Percentiles rank a stretch among this genome's conserved stretches.
Conservation (phyloP, 176 grass and related monocot species). For the Avena atlantica region DNA sequence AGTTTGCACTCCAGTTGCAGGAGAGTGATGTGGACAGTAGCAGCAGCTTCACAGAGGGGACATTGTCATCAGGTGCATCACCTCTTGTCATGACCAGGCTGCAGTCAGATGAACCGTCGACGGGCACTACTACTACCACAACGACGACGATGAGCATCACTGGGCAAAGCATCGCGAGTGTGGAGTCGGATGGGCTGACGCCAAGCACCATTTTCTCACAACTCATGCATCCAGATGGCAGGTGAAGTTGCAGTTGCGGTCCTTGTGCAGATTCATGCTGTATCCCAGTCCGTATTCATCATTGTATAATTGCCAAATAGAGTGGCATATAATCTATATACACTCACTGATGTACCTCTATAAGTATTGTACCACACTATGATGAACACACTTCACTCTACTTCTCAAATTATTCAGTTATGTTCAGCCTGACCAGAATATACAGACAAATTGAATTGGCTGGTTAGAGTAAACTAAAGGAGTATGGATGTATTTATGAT, state of each 20-base stretch:
- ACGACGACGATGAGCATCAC: slow-evolving; percentile 44
- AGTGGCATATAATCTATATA: background rate
- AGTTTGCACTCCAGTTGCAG: slow-evolving; percentile 76
- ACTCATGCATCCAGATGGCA: slow-evolving; percentile 69
- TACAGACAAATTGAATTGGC: slow-evolving; percentile 57
- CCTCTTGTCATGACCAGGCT: slow-evolving; percentile 18
- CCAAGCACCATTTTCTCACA: slow-evolving; percentile 70
- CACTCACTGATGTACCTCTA: background rate
- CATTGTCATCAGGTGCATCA: background rate
- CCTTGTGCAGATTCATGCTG: background rate
- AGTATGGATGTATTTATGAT: slow-evolving; percentile 54
- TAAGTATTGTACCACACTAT: slow-evolving; percentile 1
- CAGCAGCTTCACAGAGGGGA: slow-evolving; percentile 38
- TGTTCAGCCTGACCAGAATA: slow-evolving; percentile 55
- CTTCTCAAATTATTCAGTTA: background rate
- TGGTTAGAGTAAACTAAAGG: slow-evolving; percentile 47
- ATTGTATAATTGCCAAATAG: background rate
- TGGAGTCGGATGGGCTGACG: slow-evolving; percentile 53
- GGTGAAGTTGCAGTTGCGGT: slow-evolving; percentile 34
- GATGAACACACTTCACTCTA: background rate
- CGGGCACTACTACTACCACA: slow-evolving; percentile 52
- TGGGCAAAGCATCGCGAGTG: slow-evolving; percentile 55
- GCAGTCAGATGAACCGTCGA: slow-evolving; percentile 45
- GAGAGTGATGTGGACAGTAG: slow-evolving; percentile 56
- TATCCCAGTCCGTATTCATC: background rate